A percentile compares a stretch with the other conserved stretches of the same genome.
These are phyloP conservation scores for Aureobasidium leucospermi DNA, from an alignment of 2,329 filamentous ascomycete species.

Conservation along the genomic window DNA sequence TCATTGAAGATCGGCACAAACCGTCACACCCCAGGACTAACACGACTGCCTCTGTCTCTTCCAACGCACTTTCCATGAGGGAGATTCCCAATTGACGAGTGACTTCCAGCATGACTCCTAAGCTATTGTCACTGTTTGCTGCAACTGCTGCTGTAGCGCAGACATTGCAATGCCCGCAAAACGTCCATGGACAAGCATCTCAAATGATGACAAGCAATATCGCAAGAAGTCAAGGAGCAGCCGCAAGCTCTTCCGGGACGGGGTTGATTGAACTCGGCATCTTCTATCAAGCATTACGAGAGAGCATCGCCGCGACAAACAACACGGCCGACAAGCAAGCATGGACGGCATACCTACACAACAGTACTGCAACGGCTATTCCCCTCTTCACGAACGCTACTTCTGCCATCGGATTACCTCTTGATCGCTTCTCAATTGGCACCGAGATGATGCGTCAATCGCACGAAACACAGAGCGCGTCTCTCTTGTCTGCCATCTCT, in stretches of 20 bases:
- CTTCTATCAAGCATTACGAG: background rate
- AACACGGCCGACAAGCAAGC: background rate
- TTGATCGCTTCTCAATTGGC: background rate
- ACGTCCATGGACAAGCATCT: background rate
- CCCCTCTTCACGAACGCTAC: background rate
- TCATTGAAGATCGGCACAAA: no score
- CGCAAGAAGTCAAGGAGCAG: background rate
- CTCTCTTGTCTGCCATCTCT: background rate
- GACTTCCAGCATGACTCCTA: no score
- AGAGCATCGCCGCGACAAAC: background rate
- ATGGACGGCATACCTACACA: background rate
- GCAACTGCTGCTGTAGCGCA: background rate
- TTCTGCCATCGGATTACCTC: background rate
- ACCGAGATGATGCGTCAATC: background rate
- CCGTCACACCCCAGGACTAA: no score
- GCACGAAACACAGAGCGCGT: background rate
- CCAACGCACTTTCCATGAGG: no score
- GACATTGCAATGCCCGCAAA: background rate
- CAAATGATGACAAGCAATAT: conserved; percentile 1
- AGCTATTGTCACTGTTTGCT: no score
- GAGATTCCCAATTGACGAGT: no score
- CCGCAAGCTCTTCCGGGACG: background rate
- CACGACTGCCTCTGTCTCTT: no score
- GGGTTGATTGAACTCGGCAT: background rate
- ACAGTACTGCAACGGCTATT: background rate